phyloP scores from a whole-genome alignment of 2,329 filamentous ascomycete species.

The Diaporthe sp. region DNA sequence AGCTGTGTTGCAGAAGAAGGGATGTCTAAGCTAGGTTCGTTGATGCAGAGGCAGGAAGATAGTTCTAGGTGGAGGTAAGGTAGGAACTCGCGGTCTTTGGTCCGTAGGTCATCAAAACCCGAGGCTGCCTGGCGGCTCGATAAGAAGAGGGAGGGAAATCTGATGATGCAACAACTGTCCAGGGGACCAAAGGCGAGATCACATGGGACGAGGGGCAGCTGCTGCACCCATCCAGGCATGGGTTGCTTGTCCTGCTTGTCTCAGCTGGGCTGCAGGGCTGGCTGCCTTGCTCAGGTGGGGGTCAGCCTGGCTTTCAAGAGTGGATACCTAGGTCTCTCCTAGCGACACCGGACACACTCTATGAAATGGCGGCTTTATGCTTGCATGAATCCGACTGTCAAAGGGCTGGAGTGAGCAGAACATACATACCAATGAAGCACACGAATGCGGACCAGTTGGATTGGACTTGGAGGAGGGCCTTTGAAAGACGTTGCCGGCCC shows the following conservation, averaged over 20 bases:
- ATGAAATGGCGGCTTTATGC: neutral
- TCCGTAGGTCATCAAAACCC: constrained; percentile 22
- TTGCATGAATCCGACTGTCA: neutral
- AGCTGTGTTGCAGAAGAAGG: neutral
- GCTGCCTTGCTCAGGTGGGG: neutral
- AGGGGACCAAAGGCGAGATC: constrained; percentile 27
- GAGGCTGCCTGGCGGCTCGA: constrained; percentile 8
- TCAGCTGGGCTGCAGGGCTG: constrained; percentile 11
- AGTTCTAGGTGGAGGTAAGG: constrained; percentile 10
- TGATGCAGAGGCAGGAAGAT: neutral
- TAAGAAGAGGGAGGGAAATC: constrained; percentile 15
- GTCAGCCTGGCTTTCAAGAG: neutral
- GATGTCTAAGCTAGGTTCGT: neutral
- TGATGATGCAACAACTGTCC: constrained; percentile 26
- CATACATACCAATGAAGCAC: neutral
- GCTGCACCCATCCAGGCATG: neutral
- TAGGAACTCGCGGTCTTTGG: neutral
- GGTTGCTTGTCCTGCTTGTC: neutral
- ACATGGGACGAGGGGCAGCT: constrained; percentile 15
- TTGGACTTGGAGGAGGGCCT: neutral
- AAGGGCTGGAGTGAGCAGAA: neutral
- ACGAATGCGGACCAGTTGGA: neutral
- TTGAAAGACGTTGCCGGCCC: neutral
- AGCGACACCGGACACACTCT: neutral
- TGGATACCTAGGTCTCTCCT: neutral